phyloP scores from a whole-genome alignment of 2,329 filamentous ascomycete genomes.

The Cadophora gregata region DNA sequence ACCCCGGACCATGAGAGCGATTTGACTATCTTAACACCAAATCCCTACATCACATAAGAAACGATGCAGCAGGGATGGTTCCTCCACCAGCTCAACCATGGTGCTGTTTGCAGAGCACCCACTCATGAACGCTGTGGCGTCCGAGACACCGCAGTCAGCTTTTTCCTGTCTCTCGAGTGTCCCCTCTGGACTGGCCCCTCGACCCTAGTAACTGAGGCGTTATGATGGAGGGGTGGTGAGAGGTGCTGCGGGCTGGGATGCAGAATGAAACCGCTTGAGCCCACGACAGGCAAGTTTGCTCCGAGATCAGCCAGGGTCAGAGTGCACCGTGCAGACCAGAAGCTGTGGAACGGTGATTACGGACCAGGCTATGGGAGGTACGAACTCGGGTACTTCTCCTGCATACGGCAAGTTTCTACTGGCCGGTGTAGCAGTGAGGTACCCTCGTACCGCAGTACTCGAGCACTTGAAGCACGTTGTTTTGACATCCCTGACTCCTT shows the following conservation, averaged over 20 bases:
- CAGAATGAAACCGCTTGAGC: constrained; percentile 38
- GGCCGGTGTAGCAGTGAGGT: constrained; percentile 3
- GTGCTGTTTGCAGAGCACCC: constrained; percentile 19
- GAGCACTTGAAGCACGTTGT: constrained; percentile 17
- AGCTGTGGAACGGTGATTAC: constrained; percentile 10
- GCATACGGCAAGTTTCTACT: constrained; percentile 17
- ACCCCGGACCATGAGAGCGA: constrained; percentile 31
- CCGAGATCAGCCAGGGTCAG: constrained; percentile 25
- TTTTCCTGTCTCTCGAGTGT: constrained; percentile 11
- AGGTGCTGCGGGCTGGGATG: constrained; percentile 9
- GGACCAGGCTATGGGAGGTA: constrained; percentile 7
- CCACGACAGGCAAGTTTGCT: constrained; percentile 25
- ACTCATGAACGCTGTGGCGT: constrained; percentile 36
- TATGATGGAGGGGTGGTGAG: constrained; percentile 7
- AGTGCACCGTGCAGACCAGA: constrained; percentile 30
- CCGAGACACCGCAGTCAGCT: constrained; percentile 33
- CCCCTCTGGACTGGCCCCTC: background rate
- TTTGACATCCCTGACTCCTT: constrained; percentile 13
- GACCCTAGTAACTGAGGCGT: constrained; percentile 18
- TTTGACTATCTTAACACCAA: constrained; percentile 29
- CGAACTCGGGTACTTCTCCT: constrained; percentile 20
- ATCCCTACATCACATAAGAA: constrained; percentile 34
- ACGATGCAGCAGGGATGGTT: constrained; percentile 28
- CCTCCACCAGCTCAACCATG: constrained; percentile 24
- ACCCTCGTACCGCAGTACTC: constrained; percentile 24